Evolutionary conservation across 352 stramenopile species (phyloP).

Genomic region (Pythium insidiosum): DNA sequence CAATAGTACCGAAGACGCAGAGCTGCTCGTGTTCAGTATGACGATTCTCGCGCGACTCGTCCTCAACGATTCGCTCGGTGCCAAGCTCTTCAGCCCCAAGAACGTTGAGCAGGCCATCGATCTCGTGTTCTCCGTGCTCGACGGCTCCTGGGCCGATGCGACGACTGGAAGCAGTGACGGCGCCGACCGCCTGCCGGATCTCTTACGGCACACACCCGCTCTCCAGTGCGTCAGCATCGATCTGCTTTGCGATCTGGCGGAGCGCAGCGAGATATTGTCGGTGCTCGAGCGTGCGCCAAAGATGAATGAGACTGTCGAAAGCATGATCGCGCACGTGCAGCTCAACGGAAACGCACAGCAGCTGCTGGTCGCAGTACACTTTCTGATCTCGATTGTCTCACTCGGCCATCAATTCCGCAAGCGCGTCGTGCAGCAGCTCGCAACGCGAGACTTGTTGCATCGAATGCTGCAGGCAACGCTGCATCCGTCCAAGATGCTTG

Average conservation of each 20-base stretch:
- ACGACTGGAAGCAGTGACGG: constrained; percentile 16
- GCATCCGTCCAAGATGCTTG: constrained; percentile 59
- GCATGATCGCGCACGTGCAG: constrained; percentile 47
- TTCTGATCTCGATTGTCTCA: constrained; percentile 37
- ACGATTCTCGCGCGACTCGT: constrained; percentile 66
- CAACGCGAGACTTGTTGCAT: constrained; percentile 53
- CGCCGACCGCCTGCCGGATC: constrained; percentile 6
- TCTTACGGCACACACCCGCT: constrained; percentile 17
- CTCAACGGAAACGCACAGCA: constrained; percentile 55
- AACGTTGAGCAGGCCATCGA: constrained; percentile 69
- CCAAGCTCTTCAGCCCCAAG: constrained; percentile 76
- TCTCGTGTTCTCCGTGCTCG: constrained; percentile 66
- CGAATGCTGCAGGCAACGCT: constrained; percentile 58
- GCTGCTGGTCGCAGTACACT: constrained; percentile 51
- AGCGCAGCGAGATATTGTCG: constrained; percentile 42
- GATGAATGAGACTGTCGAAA: constrained; percentile 37
- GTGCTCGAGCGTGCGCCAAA: constrained; percentile 46
- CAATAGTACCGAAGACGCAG: constrained; percentile 66
- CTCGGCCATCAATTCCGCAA: constrained; percentile 63
- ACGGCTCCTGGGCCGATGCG: constrained; percentile 37
- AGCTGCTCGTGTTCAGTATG: constrained; percentile 75
- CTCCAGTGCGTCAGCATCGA: constrained; percentile 58
- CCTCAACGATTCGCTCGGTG: constrained; percentile 60
- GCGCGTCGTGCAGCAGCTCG: constrained; percentile 35
- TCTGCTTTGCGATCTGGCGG: constrained; percentile 54